Evolutionary conservation across 176 grass and related monocot genomes (phyloP).

Genomic region (Guadua angustifolia): DNA sequence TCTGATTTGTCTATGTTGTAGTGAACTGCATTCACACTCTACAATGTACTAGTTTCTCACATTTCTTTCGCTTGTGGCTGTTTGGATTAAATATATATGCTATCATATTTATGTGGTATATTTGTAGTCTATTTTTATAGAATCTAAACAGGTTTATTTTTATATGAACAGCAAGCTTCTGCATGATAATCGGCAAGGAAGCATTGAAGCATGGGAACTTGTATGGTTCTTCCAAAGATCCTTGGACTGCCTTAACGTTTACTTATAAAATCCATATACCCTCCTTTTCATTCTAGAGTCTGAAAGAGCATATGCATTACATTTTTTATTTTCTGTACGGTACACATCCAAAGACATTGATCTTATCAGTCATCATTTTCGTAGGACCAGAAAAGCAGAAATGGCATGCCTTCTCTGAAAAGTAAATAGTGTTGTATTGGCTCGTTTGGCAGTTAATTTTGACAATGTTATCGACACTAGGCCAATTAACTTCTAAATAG

Average conservation of each 20-base stretch:
- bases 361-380: not conserved
- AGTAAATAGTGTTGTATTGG: not conserved
- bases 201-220: constrained; percentile 79
- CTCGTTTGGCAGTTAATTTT: not conserved
- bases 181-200: constrained; percentile 43
- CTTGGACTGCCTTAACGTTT: not conserved
- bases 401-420: not conserved
- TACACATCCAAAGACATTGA: not conserved
- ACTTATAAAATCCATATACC: not conserved
- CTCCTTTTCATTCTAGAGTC: not conserved
- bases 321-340: not conserved
- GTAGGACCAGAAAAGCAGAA: not conserved
- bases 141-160: constrained; percentile 23
- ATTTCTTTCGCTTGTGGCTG: not conserved
- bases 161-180: constrained; percentile 65
- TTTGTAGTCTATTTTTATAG: constrained; percentile 12
- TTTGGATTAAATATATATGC: not conserved
- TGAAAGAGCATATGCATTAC: not conserved
- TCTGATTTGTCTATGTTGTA: not conserved
- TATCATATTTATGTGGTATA: constrained; percentile 6
- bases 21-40: not conserved
- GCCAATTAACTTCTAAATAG: not conserved
- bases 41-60: not conserved
- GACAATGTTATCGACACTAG: not conserved
- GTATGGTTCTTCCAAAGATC: constrained; percentile 54